Conservation (phyloP, 805 yeast genomes). For the Wickerhamomyces bisporus region DNA sequence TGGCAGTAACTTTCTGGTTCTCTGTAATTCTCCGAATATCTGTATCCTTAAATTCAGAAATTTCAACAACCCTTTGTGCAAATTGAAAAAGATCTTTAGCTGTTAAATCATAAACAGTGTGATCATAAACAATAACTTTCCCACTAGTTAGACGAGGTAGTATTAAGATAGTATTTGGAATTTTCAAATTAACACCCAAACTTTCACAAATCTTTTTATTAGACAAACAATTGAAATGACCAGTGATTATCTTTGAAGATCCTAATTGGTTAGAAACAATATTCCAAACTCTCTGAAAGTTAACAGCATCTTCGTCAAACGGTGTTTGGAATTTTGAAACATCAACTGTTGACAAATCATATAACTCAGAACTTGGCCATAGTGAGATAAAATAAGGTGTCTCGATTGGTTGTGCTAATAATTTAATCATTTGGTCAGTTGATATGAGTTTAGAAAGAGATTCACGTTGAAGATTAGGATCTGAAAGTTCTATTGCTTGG, state of each 20-base stretch:
- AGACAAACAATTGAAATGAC: conserved; percentile 56
- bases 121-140: conserved; percentile 33
- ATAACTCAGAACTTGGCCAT: conserved; percentile 52
- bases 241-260: conserved; percentile 33
- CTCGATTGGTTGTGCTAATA: conserved; percentile 37
- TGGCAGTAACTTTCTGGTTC: conserved; percentile 13
- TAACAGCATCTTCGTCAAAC: conserved; percentile 44
- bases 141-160: conserved; percentile 45
- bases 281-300: conserved; percentile 54
- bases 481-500: conserved; percentile 42
- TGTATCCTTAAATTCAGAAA: conserved; percentile 34
- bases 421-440: conserved; percentile 37
- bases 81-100: conserved; percentile 35
- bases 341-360: conserved; percentile 26
- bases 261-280: conserved; percentile 44
- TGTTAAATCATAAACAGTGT: conserved; percentile 16
- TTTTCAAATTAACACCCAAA: conserved; percentile 36
- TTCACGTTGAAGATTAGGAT: conserved; percentile 32
- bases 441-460: conserved; percentile 36
- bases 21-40: conserved; percentile 16
- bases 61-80: conserved; percentile 42
- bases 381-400: conserved; percentile 57
- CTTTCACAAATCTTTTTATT: conserved; percentile 47
- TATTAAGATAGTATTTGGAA: conserved; percentile 44
- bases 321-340: conserved; percentile 34